Evolutionary conservation across 2,329 filamentous ascomycete genomes (phyloP), one percentile per base, ranked within the genome.

Genomic region (Elsinoe fawcettii): DNA sequence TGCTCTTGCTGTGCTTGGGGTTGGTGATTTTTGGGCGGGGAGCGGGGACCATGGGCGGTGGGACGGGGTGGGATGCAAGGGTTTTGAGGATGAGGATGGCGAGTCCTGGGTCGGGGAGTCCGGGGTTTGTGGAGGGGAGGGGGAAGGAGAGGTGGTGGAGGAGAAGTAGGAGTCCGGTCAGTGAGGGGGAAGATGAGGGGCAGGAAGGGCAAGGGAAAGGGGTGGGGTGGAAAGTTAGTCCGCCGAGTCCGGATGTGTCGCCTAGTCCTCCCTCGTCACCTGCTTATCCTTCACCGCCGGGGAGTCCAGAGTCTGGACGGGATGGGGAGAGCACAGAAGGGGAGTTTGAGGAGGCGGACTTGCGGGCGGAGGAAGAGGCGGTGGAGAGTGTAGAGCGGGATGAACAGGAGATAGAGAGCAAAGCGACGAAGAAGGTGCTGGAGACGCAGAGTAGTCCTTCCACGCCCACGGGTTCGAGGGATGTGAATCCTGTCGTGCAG

Each of bases 1-100:
- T 99, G 7, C 80, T 97, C 5, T 80, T 97, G 0, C 83, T 92
- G 46, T 96, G 90, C 64, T 81, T 99, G 8, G 85, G 88, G 0
- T 79, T 99, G 1, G 88, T 96, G 20, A 85, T 97, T 36, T 96
- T 97, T 25, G 49, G 46, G 14, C 25, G 49, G 34, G 49, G 49
- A 69, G 74, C 72, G 3, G 62, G 74, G 27, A 30, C 5, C 37
- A 68, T 53, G 49, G 49, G 49, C 8, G 49, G 32, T 22, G 67
- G 7, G 67, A 67, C 3, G 63, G 46, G 20, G 43, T 23, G 49
- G 30, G 49, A 53, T 22, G 20, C 18, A 9, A 39, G 27, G 37
- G 47, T 61, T 9, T 55, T 63, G 8, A 59, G 46, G n/a, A 61
- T 46, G 41, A 11, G 41, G 14, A 5, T 30, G 39, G 39, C 39